Base-by-base conservation (phyloP, 2,329 filamentous ascomycete genomes). In the Penicillium thymicola region DNA sequence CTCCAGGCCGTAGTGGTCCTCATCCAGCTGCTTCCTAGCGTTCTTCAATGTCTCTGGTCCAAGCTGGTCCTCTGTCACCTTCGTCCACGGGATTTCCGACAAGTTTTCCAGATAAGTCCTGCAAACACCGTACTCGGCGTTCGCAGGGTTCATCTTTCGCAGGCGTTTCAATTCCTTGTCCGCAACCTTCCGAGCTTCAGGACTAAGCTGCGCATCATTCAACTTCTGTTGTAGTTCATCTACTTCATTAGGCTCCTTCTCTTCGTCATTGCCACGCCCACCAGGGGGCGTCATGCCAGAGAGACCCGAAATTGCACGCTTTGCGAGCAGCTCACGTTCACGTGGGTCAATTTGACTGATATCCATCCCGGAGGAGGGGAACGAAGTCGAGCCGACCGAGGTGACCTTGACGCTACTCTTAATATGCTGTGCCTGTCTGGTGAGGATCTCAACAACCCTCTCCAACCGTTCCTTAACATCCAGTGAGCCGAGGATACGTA, bases 1-100 rank as follows among this genome's bases (percentile, higher is more conserved):
- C 59, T 97, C 92, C 14, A 99, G 79, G 0, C 94, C 94, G 66
- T 97, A 97, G 73, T 99, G 94, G 70, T 99, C 94, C 61, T 95
- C 88, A 67, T 99, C 92, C 6, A 99, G 83, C 73, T 97, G 94
- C 75, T 92, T 90, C 53, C 91, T 86, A 7, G 94, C 94, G 65
- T 83, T 84, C 57, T 83, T 81, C 55, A 97, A 74, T 0, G 92
- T 97, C 10, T 91, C 88, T 0, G 85, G 83, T 8, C 92, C 91
- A 3, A 99, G 83, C 32, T 91, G 86, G 69, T 97, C 93, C 59
- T 94, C 87, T 0, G 93, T 97, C 50, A 85, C 80, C 62, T 86
- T 86, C 2, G 88, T 85, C 94, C 94, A 99, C 0, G 94, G 94
- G 48, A 99, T 94, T 71, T 99, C 94, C 0, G 91, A 84, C 55